phyloP scores from a whole-genome alignment of 495 filamentous ascomycete genomes.

The Neurospora sp. region DNA sequence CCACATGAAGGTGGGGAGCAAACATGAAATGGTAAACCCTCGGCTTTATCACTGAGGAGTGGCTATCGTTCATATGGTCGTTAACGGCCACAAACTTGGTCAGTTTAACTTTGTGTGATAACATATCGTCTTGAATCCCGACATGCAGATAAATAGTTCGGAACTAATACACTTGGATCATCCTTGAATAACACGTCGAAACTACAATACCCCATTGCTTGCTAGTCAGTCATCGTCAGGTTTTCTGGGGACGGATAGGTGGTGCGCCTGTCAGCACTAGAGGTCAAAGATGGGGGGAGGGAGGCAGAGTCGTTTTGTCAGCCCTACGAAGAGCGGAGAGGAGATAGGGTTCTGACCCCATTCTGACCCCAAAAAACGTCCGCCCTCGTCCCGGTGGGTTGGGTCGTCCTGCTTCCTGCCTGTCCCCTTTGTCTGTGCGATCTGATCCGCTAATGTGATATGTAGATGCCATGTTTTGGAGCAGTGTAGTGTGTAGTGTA shows the following conservation, averaged over 20 bases:
- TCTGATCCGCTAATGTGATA: not conserved
- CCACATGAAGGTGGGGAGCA: not conserved
- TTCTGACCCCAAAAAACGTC: not conserved
- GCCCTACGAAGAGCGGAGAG: not conserved
- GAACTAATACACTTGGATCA: not conserved
- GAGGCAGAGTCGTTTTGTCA: not conserved
- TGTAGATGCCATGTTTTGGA: not conserved
- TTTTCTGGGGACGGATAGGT: not conserved
- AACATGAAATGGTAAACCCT: not conserved
- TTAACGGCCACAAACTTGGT: not conserved
- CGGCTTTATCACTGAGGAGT: not conserved
- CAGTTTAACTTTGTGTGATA: not conserved
- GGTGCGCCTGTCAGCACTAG: not conserved
- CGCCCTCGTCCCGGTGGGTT: not conserved
- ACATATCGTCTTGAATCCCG: not conserved
- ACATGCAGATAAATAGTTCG: not conserved
- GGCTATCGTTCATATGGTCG: not conserved
- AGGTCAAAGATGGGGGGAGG: not conserved
- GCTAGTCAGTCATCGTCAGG: not conserved
- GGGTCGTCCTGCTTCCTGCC: not conserved
- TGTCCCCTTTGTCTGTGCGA: not conserved
- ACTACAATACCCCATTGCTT: not conserved
- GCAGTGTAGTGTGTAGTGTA: not conserved
- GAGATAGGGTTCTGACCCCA: not conserved
- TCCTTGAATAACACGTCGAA: not conserved